These are phyloP conservation scores for Striga asiatica DNA, from an alignment of 257 asterid species.

Conservation along the genomic window DNA sequence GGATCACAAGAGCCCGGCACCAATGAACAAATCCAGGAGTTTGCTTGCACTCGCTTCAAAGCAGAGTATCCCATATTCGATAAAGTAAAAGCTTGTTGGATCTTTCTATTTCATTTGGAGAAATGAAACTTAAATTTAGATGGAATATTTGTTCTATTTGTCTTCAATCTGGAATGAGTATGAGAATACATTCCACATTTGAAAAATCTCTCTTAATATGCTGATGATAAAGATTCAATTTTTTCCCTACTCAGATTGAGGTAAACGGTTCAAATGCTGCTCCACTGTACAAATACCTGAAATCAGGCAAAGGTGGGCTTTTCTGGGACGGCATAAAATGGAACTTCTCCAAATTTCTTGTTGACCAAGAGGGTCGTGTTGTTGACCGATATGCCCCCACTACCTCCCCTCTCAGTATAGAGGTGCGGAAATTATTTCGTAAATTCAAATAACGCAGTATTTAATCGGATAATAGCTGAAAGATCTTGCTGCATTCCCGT, in stretches of 20 bases:
- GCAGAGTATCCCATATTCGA: conserved; percentile 83
- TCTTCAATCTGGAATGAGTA: not conserved
- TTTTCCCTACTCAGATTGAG: conserved; percentile 57
- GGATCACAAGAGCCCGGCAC: conserved; percentile 87
- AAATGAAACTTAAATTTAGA: not conserved
- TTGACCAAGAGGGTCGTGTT: conserved; percentile 64
- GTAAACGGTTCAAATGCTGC: conserved; percentile 63
- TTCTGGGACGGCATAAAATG: conserved; percentile 62
- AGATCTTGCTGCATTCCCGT: no score
- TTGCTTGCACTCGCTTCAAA: conserved; percentile 65
- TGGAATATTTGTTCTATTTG: not conserved
- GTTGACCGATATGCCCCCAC: conserved; percentile 61
- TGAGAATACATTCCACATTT: not conserved
- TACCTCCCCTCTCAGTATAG: conserved; percentile 66
- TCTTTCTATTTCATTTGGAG: not conserved
- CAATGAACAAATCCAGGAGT: conserved; percentile 58
- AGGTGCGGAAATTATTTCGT: conserved; percentile 32
- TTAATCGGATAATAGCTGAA: no score
- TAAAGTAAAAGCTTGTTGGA: no score
- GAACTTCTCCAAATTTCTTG: conserved; percentile 82
- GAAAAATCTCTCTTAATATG: no score
- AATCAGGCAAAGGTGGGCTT: conserved; percentile 55
- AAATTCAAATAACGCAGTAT: no score
- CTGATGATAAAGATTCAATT: no score
- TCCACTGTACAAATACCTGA: conserved; percentile 78